Evolutionary conservation across 257 asterid species (phyloP).

Genomic region (Ligustrum vulgare): DNA sequence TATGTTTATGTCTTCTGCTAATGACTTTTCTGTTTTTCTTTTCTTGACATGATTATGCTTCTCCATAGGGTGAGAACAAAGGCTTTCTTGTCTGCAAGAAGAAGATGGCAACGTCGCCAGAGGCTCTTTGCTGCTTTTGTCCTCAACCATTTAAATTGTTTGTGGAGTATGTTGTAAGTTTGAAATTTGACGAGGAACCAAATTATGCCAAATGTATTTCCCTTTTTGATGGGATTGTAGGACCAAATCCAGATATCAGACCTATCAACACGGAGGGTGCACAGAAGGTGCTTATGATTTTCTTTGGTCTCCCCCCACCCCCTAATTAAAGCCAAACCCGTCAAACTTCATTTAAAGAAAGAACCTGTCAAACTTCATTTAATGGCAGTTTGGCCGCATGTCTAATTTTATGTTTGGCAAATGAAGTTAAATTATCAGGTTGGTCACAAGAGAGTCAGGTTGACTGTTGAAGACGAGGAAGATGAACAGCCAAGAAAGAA

Average conservation of each 20-base stretch:
- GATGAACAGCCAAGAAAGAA: conserved; percentile 84
- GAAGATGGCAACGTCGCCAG: conserved; percentile 85
- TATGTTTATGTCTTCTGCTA: not conserved
- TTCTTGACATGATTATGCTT: conserved; percentile 19
- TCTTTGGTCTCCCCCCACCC: not conserved
- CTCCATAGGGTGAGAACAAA: conserved; percentile 74
- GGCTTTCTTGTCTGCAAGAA: conserved; percentile 83
- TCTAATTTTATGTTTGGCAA: conserved; percentile 28
- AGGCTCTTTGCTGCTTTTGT: conserved; percentile 63
- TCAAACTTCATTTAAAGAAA: not conserved
- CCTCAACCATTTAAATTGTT: conserved; percentile 66
- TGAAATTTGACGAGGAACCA: conserved; percentile 89
- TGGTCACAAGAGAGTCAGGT: conserved; percentile 81
- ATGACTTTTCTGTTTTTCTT: not conserved
- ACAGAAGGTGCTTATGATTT: conserved; percentile 55
- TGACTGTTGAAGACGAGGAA: conserved; percentile 59
- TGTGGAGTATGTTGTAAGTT: conserved; percentile 69
- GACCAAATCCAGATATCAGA: conserved; percentile 69
- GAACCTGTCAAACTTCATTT: not conserved
- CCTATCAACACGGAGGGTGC: conserved; percentile 92
- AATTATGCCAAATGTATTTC: conserved; percentile 69
- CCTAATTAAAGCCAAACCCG: not conserved
- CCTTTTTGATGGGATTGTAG: conserved; percentile 75
- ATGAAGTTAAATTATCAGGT: conserved; percentile 64
- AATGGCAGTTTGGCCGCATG: conserved; percentile 9